Percentiles rank a stretch among this genome's conserved stretches.
These are phyloP conservation scores for Phaeosphaeria sp. DNA, from an alignment of 2,329 filamentous ascomycete species.

Conservation along the genomic window DNA sequence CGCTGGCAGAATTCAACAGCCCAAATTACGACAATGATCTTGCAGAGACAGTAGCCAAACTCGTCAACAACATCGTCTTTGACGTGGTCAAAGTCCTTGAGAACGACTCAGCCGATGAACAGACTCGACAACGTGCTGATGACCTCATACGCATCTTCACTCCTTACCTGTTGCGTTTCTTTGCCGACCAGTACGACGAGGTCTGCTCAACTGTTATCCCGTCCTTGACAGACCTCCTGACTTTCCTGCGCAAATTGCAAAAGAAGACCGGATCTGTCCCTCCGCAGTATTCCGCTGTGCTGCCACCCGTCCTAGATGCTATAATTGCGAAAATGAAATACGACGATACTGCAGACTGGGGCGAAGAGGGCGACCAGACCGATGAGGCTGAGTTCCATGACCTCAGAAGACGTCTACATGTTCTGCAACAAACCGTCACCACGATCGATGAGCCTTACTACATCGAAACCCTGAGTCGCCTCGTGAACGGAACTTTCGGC, in stretches of 20 bases:
- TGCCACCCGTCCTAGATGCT: constrained; percentile 86
- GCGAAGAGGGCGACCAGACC: constrained; percentile 90
- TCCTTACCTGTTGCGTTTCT: constrained; percentile 88
- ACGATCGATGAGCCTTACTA: constrained; percentile 88
- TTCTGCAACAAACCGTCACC: constrained; percentile 90
- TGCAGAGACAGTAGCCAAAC: constrained; percentile 91
- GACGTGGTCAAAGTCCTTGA: constrained; percentile 90
- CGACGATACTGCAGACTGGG: constrained; percentile 93
- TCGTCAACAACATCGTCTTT: constrained; percentile 87
- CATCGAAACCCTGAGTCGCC: constrained; percentile 83
- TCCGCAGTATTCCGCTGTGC: constrained; percentile 77
- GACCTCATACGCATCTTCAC: constrained; percentile 83
- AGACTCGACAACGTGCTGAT: constrained; percentile 76
- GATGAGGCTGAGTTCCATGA: constrained; percentile 98
- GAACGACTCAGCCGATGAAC: constrained; percentile 66
- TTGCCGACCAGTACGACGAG: constrained; percentile 97
- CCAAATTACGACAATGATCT: constrained; percentile 93
- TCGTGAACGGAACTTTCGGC: constrained; percentile 88
- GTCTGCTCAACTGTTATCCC: constrained; percentile 96
- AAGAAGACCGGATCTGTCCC: constrained; percentile 69
- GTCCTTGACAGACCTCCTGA: constrained; percentile 88
- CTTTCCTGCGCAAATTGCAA: constrained; percentile 83
- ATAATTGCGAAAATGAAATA: constrained; percentile 97
- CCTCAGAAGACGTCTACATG: constrained; percentile 85
- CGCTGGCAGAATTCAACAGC: constrained; percentile 78